Evolutionary conservation across 805 yeast species (phyloP), one percentile per base, ranked within the genome.

Genomic region (Ogataea nakhonphanomensis): DNA sequence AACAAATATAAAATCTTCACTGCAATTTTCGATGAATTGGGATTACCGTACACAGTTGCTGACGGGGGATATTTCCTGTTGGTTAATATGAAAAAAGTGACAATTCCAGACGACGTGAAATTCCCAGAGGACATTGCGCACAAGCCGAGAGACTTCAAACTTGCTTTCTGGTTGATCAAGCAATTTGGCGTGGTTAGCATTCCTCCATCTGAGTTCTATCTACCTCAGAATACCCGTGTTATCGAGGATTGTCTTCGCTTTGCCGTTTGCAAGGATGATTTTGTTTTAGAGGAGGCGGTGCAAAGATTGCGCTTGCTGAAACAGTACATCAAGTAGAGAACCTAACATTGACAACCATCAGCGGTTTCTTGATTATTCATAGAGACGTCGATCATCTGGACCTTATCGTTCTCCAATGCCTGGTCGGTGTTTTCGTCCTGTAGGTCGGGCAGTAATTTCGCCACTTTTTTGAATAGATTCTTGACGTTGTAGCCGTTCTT

Each of bases 161-260:
- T 82, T 48, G 95, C 96, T 1, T 87, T 86, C 65, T 93, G 98
- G 97, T 71, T 93, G 44, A 88, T 89, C 55, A 81, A 79, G 58
- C 95, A 89, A 59, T 62, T 91, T 43, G 99, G 99, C 8, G 95
- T 93, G 29, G 98, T 93, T 14, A 84, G 95, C 4, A 93, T 93
- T 49, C 99, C 99, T 8, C 98, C 98, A 22, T 84, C 96, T n/a
- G 98, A 91, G 64, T 93, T 93, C 57, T 79, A 86, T 55, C 74
- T 80, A 31, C 75, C 79, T 8, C 79, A 76, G 44, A 79, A 84
- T 49, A 89, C 84, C 24, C 69, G 76, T 41, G 78, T 81, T 12
- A 89, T 91, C 41, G 95, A 90, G 58, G 81, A 86, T 53, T 77
- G 88, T 58, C 69, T 93, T 46, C 79, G 99, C 58, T 90, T 93